Conservation (phyloP, 2,329 filamentous ascomycete genomes). For the Apiospora sp. region DNA sequence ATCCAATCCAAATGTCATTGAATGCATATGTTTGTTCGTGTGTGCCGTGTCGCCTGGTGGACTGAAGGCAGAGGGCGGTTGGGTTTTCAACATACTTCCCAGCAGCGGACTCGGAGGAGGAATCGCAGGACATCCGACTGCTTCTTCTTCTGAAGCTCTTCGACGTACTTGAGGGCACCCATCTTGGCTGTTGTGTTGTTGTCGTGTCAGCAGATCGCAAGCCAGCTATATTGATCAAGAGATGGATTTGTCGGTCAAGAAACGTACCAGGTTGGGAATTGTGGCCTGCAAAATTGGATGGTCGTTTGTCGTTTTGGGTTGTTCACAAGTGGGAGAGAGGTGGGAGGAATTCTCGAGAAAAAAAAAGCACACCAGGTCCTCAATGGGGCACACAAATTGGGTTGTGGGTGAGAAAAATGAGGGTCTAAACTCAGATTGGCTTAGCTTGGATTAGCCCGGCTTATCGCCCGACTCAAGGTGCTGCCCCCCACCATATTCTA, state of each 20-base stretch:
- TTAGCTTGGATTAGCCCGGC: neutral
- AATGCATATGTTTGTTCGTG: conserved; percentile 37
- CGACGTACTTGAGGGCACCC: conserved; percentile 99
- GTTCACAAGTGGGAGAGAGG: conserved; percentile 32
- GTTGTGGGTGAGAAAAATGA: conserved; percentile 24
- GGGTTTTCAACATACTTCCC: conserved; percentile 83
- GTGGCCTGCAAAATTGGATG: conserved; percentile 46
- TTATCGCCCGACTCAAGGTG: neutral
- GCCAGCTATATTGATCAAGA: conserved; percentile 15
- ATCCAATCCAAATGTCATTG: conserved; percentile 33
- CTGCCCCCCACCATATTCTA: neutral
- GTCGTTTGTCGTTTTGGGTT: conserved; percentile 43
- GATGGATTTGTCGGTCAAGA: conserved; percentile 13
- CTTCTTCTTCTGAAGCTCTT: conserved; percentile 99
- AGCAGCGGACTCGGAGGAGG: conserved; percentile 99
- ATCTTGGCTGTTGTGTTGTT: conserved; percentile 70
- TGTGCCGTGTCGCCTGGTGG: conserved; percentile 28
- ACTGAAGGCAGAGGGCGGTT: conserved; percentile 33
- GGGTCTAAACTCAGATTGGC: conserved; percentile 1
- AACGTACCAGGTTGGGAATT: conserved; percentile 46
- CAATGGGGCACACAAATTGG: conserved; percentile 29
- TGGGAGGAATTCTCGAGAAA: conserved; percentile 1
- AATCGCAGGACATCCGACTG: conserved; percentile 99
- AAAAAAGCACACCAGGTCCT: conserved; percentile 34
- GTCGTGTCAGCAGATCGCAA: conserved; percentile 34